Conservation (phyloP, 2,329 filamentous ascomycete species). For the Exophiala sideris region DNA sequence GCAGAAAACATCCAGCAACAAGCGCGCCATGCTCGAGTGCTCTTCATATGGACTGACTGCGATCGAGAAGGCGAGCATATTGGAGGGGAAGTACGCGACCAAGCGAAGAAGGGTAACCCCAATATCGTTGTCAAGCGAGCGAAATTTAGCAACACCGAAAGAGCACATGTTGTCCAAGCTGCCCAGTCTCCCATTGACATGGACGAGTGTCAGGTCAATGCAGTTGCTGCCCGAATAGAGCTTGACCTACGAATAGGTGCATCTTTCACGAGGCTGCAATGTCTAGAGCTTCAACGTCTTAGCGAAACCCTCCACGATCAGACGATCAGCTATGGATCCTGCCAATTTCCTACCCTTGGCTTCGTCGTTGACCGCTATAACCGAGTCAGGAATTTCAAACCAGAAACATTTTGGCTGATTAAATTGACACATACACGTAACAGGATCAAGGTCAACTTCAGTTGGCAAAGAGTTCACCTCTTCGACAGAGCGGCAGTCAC, state of each 20-base stretch:
- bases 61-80: conserved; percentile 98
- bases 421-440: conserved; percentile 77
- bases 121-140: conserved; percentile 78
- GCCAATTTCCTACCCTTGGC: conserved; percentile 92
- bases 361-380: conserved; percentile 98
- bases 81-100: conserved; percentile 80
- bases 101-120: conserved; percentile 71
- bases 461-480: conserved; percentile 75
- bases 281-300: conserved; percentile 69
- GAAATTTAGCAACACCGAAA: conserved; percentile 92
- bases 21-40: conserved; percentile 65
- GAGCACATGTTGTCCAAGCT: conserved; percentile 84
- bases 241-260: conserved; percentile 89
- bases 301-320: conserved; percentile 63
- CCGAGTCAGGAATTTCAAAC: conserved; percentile 86
- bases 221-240: conserved; percentile 85
- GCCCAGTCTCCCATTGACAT: conserved; percentile 72
- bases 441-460: conserved; percentile 74
- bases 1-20: conserved; percentile 81
- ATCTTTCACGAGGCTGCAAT: conserved; percentile 86
- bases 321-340: conserved; percentile 84
- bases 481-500: conserved; percentile 82
- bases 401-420: conserved; percentile 91
- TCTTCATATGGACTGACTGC: conserved; percentile 99
- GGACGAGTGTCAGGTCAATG: conserved; percentile 81